phyloP scores from a whole-genome alignment of 805 yeast species.

The Tetrapisispora arboricola region DNA sequence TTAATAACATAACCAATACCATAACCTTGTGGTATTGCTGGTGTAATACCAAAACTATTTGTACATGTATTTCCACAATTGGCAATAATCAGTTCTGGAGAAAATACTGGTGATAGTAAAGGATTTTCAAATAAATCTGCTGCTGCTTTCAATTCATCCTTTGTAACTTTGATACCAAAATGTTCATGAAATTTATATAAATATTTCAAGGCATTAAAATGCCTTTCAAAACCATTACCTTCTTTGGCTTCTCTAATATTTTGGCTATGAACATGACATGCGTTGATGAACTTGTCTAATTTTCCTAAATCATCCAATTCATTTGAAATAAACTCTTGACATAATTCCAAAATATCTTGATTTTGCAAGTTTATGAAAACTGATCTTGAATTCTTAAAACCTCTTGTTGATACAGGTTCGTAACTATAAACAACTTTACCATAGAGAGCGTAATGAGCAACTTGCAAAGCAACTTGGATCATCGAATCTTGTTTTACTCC shows the following conservation, averaged over 20 bases:
- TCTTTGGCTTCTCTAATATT: conserved; percentile 42
- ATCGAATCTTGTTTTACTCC: conserved; percentile 84
- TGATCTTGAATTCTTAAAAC: conserved; percentile 57
- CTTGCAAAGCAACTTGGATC: conserved; percentile 82
- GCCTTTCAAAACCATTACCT: conserved; percentile 67
- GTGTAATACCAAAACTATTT: conserved; percentile 80
- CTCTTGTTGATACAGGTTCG: conserved; percentile 79
- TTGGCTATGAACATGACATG: conserved; percentile 42
- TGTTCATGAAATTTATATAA: conserved; percentile 35
- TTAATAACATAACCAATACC: conserved; percentile 90
- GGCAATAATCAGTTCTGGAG: conserved; percentile 42
- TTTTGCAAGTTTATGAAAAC: conserved; percentile 59
- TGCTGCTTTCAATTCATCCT: conserved; percentile 27
- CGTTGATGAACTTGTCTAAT: conserved; percentile 34
- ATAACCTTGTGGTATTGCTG: conserved; percentile 79
- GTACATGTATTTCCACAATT: conserved; percentile 91
- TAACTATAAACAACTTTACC: conserved; percentile 84
- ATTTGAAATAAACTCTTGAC: conserved; percentile 56
- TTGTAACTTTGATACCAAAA: conserved; percentile 25
- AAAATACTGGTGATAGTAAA: conserved; percentile 28
- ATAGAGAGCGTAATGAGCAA: conserved; percentile 82
- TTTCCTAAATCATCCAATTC: conserved; percentile 39
- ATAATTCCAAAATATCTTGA: conserved; percentile 39
- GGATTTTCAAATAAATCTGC: conserved; percentile 37
- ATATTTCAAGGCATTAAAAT: conserved; percentile 53